Evolutionary conservation across 1,284 basidiomycete genomes (phyloP), one percentile per base, ranked within the genome.

Genomic region (Megacollybia platyphylla): DNA sequence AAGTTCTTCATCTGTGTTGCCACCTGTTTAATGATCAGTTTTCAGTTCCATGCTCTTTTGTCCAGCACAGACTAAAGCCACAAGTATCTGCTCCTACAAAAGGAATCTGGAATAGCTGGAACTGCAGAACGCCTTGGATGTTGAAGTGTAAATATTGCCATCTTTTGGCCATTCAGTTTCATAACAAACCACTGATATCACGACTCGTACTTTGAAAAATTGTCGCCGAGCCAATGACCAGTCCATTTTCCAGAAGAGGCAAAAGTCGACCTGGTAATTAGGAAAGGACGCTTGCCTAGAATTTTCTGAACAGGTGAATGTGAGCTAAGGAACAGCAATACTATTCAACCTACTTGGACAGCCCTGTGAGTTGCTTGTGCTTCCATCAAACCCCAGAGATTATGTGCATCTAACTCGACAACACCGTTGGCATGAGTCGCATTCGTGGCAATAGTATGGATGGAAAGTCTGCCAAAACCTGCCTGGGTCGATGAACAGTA

Each of bases 41-140:
- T 24, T 26, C 9, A 18, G 7, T 8, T 5, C 10, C 32, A 3
- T 11, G 20, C 7, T 15, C 35, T 41, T 15, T 38, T 36, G 26
- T 30, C 20, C 32, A 17, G 31, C 30, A 59, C 70, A 46, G 49
- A 74, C 71, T 64, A 61, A 79, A 79, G 10, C 76, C 78, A 54
- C 78, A 84, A 0, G 74, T 73, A 48, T 87, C 84, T 1, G 83
- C 76, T 10, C 85, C 85, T 18, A 85, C 82, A 58, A 87, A 78
- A 2, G 80, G 82, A 46, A 83, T 76, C 52, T 81, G 76, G 68
- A 76, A 82, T 38, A 85, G 61, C 59, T 83, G 81, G 68, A 86
- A 86, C 54, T 86, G 81, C 8, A 87, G 61, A 32, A 82, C 62
- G 5, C 82, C 83, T 57, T 82, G 71, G 49, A 79, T 75, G 35